A percentile compares a stretch with the other conserved stretches of the same genome.
Conservation (phyloP, 768 basidiomycete species). For the Coprinopsis marcescibilis region DNA sequence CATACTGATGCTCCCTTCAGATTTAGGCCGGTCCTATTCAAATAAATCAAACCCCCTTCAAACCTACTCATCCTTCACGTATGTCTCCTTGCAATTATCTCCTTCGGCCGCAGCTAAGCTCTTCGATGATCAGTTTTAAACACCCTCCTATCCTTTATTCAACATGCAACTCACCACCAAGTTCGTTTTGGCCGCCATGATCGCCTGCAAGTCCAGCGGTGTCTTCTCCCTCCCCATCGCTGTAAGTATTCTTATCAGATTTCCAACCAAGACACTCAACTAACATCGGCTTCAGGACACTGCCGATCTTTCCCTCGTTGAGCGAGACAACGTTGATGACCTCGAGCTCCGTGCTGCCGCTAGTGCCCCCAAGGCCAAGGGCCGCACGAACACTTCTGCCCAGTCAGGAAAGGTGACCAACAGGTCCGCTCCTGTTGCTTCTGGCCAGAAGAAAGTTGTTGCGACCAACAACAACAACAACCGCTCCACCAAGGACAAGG, state of each 20-base stretch:
- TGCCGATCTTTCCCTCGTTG: conserved; percentile 5
- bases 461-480: no score
- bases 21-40: conserved; percentile 13
- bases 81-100: background rate
- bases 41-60: background rate
- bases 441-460: no score
- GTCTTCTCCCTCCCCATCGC: conserved; percentile 9
- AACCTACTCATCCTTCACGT: background rate
- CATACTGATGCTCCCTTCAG: background rate
- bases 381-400: no score
- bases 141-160: conserved; percentile 5
- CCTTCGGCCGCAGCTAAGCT: background rate
- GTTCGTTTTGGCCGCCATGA: conserved; percentile 11
- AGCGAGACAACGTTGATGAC: conserved; percentile 7
- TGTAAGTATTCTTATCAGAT: background rate
- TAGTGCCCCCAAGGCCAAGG: background rate
- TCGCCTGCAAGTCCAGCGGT: conserved; percentile 10
- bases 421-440: no score
- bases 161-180: conserved; percentile 11
- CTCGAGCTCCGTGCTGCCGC: background rate
- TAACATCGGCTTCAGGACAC: background rate
- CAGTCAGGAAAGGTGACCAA: no score
- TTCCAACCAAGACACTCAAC: background rate
- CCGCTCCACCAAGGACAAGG: no score
- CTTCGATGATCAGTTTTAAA: background rate